Evolutionary conservation across 805 yeast species (phyloP), one percentile per base, ranked within the genome.

Genomic region (Metschnikowia koreensis): DNA sequence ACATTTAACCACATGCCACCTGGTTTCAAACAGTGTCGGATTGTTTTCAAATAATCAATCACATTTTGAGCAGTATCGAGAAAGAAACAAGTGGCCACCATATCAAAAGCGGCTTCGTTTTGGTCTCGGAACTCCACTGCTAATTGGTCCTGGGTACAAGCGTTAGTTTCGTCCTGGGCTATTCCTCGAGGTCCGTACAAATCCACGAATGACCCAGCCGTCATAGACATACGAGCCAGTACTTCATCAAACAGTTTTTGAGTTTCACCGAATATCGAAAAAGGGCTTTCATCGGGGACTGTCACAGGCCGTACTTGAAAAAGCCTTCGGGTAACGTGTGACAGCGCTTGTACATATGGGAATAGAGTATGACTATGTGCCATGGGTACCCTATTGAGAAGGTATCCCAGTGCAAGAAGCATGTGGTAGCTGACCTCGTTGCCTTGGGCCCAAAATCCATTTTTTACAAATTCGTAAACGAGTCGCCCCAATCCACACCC

Each of bases 151-250:
- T 60, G 57, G 2, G 76, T 62, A 54, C 71, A 75, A 0, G 68
- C 59, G 22, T 22, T 22, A 22, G 22, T 22, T 1, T 71, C 75
- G 1, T 76, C 63, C 4, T 66, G 46, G 13, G 64, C 61, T 46
- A 74, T 55, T 46, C 67, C 64, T 1, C 67, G 62, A 0, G 85
- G 83, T 0, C 89, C 88, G 62, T 84, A 85, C 15, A 86, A 67
- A 54, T 86, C 91, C 4, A 77, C 75, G 62, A 87, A 87, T 0
- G 88, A 83, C 0, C 94, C 94, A 0, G 90, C 83, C 1, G 83
- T 77, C 79, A 87, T 85, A 0, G 88, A 80, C 87, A 87, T 81
- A 43, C 81, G 64, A 7, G 81, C 82, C 16, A 48, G 48, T 9
- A 44, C 53, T 13, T n/a, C 38, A 3, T 38, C 44, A 7, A 7